Percentiles rank a stretch among this genome's conserved stretches.
Conservation (phyloP, 2,329 filamentous ascomycete species). For the Drechslera avenae region DNA sequence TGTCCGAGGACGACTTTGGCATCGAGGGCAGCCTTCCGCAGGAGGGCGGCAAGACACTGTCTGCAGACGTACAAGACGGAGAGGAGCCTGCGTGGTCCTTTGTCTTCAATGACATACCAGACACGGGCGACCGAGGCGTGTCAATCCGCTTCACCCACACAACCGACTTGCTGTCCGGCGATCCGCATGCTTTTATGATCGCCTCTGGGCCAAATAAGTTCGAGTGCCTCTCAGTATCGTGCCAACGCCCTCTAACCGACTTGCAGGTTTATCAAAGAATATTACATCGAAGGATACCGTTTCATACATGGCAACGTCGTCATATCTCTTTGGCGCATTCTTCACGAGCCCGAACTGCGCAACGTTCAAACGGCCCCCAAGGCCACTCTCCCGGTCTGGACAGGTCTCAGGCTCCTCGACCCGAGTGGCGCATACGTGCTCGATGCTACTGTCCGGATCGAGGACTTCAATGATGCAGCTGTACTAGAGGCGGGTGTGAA, state of each 20-base stretch:
- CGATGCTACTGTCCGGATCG: conserved; percentile 62
- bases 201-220: conserved; percentile 59
- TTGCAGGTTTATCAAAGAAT: conserved; percentile 61
- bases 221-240: conserved; percentile 24
- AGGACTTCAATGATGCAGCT: conserved; percentile 60
- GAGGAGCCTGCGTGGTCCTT: conserved; percentile 44
- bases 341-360: conserved; percentile 52
- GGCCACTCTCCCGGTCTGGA: conserved; percentile 50
- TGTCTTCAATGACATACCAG: conserved; percentile 51
- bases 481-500: conserved; percentile 60
- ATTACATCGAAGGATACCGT: conserved; percentile 61
- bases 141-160: conserved; percentile 59
- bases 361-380: conserved; percentile 39
- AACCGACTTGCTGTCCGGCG: conserved; percentile 55
- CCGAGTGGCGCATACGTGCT: conserved; percentile 63
- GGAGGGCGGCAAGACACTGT: conserved; percentile 17
- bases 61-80: conserved; percentile 28
- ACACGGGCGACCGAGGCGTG: conserved; percentile 59
- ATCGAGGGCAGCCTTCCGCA: conserved; percentile 14
- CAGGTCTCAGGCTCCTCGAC: conserved; percentile 59
- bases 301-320: conserved; percentile 64
- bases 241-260: conserved; percentile 24
- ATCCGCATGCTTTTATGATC: conserved; percentile 58
- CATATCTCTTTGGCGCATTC: conserved; percentile 61
- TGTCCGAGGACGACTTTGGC: conserved; percentile 47